These are phyloP conservation scores for Scedosporium dehoogii DNA, from an alignment of 2,329 filamentous ascomycete species.

Conservation along the genomic window DNA sequence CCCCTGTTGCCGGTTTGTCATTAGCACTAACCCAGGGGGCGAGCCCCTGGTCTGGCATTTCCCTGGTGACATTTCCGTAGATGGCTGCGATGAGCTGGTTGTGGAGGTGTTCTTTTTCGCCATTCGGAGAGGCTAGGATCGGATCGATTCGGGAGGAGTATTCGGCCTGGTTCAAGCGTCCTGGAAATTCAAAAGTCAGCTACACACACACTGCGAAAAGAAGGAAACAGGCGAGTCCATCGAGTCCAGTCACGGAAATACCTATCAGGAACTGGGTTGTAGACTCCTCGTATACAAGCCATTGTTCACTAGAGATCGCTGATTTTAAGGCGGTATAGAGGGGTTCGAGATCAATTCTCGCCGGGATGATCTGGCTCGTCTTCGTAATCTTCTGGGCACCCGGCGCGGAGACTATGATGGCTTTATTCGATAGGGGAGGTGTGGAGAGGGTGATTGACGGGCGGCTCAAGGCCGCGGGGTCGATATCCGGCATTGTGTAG, in stretches of 20 bases:
- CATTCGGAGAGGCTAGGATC: constrained; percentile 45
- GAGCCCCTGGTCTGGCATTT: constrained; percentile 57
- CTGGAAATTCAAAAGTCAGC: constrained; percentile 23
- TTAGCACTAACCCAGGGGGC: constrained; percentile 64
- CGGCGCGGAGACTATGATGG: constrained; percentile 42
- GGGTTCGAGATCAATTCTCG: constrained; percentile 58
- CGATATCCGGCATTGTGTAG: constrained; percentile 55
- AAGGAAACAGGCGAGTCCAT: neutral
- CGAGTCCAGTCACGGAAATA: constrained; percentile 17
- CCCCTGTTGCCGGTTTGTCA: constrained; percentile 50
- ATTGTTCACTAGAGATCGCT: constrained; percentile 50
- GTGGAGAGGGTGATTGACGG: constrained; percentile 48
- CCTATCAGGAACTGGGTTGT: constrained; percentile 54
- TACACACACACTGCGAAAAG: neutral
- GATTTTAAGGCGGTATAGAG: constrained; percentile 53
- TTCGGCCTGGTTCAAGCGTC: constrained; percentile 53
- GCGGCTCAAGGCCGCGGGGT: constrained; percentile 58
- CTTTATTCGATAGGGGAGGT: constrained; percentile 47
- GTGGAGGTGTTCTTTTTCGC: constrained; percentile 53
- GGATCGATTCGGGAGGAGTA: constrained; percentile 49
- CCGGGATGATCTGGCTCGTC: constrained; percentile 51
- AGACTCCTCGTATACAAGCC: constrained; percentile 54
- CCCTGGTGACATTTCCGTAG: constrained; percentile 59
- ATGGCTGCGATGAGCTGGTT: constrained; percentile 59
- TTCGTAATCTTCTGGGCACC: constrained; percentile 43